Conservation (phyloP, 768 basidiomycete genomes). For the Lyophyllum shimeji region DNA sequence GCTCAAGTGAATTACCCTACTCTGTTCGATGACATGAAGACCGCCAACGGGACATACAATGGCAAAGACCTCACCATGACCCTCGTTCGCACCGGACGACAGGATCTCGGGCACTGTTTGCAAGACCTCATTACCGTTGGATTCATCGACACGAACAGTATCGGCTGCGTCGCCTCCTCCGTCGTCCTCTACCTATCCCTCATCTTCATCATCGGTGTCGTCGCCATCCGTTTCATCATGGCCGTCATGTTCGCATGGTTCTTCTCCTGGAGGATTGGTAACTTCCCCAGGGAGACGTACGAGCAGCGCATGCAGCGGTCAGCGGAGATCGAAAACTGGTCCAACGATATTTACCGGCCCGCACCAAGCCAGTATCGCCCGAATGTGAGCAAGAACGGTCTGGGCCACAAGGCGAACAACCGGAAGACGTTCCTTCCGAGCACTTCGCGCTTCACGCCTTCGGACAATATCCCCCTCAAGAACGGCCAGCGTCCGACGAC, state of each 20-base stretch:
- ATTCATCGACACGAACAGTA: conserved; percentile 90
- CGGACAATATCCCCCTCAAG: conserved; percentile 50
- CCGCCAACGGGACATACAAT: conserved; percentile 68
- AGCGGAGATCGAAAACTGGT: conserved; percentile 94
- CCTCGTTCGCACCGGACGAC: conserved; percentile 71
- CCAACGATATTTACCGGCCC: conserved; percentile 90
- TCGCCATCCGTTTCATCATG: conserved; percentile 92
- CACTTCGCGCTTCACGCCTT: conserved; percentile 72
- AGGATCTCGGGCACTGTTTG: conserved; percentile 73
- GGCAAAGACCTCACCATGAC: conserved; percentile 88
- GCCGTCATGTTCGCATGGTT: conserved; percentile 98
- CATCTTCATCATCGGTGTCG: conserved; percentile 96
- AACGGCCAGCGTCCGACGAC: conserved; percentile 62
- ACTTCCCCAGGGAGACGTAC: conserved; percentile 91
- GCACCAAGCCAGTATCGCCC: conserved; percentile 91
- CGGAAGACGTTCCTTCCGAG: conserved; percentile 66
- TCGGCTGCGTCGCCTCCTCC: conserved; percentile 94
- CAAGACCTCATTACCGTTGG: conserved; percentile 86
- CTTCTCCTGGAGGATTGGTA: conserved; percentile 92
- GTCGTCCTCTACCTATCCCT: conserved; percentile 95
- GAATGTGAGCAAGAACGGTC: conserved; percentile 76
- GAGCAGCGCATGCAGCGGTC: conserved; percentile 88
- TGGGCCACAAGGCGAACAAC: conserved; percentile 54
- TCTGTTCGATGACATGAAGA: conserved; percentile 78
- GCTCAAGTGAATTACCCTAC: conserved; percentile 81